Base-by-base conservation (phyloP, 2,329 filamentous ascomycete genomes). In the Trichoderma harzianum region DNA sequence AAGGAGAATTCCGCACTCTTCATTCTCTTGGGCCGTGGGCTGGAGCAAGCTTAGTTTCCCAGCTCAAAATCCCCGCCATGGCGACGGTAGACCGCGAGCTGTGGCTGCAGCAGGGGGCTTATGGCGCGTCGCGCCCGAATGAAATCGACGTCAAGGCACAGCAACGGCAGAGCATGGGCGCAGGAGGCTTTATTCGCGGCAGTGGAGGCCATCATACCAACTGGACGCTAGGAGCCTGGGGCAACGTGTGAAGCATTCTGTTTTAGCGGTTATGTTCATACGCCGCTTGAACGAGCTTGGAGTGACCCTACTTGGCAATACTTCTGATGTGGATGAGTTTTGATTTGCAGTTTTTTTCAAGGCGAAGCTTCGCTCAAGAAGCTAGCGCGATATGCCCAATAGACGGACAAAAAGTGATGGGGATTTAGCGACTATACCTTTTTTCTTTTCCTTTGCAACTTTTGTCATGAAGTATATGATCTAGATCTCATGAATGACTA, bases 1-100 rank as follows among this genome's bases (percentile, higher is more conserved):
- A 88, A 51, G 91, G 91, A 2, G 82, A 85, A 32, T 82, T 94
- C 51, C 86, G 92, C 30, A 90, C 87, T 3, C 82, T 94, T 2
- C 89, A 93, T 73, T 90, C 90, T 1, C 81, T 95, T 1, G 93
- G 93, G 0, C 84, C 92, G 2, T 95, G 92, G 92, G 87, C 88
- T 24, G 93, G 93, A 12, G 92, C 90, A 3, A 94, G 92, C 78
- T 78, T 95, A 69, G 82, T 92, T 21, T 88, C 90, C 3, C 89
- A 91, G 74, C 83, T 94, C 72, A 91, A 91, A 71, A 85, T 93
- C 5, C 88, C 89, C 43, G 89, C 92, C 2, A 86, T 93, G 67
- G 90, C 91, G 2, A 88, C 90, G 34, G 84, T 95, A 24, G 92
- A 94, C 74, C 85, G 90, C 30, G 93, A 95, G 7, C 83, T 88